Evolutionary conservation across 352 stramenopile species (phyloP).

Genomic region (Discostella stelligera): DNA sequence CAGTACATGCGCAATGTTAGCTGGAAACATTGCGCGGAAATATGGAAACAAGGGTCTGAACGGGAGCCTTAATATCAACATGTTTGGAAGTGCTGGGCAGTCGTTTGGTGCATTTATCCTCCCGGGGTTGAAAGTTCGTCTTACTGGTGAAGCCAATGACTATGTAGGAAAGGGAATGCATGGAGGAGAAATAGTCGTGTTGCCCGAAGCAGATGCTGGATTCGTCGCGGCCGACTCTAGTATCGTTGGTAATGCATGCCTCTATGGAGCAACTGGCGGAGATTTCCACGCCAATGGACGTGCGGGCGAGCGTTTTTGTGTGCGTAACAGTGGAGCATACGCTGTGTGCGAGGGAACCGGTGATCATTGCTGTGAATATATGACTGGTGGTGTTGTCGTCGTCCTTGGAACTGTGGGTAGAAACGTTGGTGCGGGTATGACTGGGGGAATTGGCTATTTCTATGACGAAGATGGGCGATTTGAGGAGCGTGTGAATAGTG

Average conservation of each 20-base stretch:
- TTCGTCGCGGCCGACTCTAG: constrained; percentile 87
- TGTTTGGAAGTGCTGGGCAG: constrained; percentile 91
- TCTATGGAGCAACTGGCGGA: constrained; percentile 94
- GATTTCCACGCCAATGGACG: constrained; percentile 90
- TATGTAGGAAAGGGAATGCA: constrained; percentile 95
- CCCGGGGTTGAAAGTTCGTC: constrained; percentile 76
- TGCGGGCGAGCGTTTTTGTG: constrained; percentile 92
- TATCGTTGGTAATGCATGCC: constrained; percentile 94
- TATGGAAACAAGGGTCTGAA: constrained; percentile 87
- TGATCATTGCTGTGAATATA: constrained; percentile 95
- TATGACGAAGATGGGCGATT: constrained; percentile 89
- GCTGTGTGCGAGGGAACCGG: constrained; percentile 91
- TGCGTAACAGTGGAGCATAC: constrained; percentile 92
- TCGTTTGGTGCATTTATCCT: constrained; percentile 88
- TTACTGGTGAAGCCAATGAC: constrained; percentile 93
- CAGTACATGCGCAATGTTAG: constrained; percentile 89
- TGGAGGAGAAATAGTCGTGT: constrained; percentile 88
- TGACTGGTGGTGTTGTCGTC: constrained; percentile 93
- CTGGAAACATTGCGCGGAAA: constrained; percentile 90
- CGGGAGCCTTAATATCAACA: constrained; percentile 87
- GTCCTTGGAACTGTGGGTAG: constrained; percentile 88
- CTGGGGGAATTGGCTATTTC: constrained; percentile 90
- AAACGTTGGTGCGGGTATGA: constrained; percentile 95
- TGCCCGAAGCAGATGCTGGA: constrained; percentile 81
- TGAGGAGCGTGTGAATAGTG: constrained; percentile 86